Evolutionary conservation across 495 filamentous ascomycete genomes (phyloP), one percentile per base, ranked within the genome.

Genomic region (Penicillium simplicissimum): DNA sequence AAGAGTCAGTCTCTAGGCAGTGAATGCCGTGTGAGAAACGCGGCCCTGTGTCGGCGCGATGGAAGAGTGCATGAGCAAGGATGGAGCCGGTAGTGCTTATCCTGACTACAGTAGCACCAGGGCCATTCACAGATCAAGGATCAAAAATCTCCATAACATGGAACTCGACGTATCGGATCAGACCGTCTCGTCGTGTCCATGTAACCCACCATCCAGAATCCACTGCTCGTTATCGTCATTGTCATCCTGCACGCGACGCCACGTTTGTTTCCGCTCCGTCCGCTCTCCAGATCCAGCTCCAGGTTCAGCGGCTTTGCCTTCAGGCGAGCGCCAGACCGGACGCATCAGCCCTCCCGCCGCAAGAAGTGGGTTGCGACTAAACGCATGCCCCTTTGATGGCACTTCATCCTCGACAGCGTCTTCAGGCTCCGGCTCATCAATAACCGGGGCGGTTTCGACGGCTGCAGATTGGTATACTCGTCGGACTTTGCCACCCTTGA

Each of bases 161-260:
- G 11, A 47, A 15, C 25, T 45, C 28, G 15, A 8, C 45, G 21
- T 11, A 38, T 49, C 19, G 56, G 33, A 25, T 40, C 45, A 61
- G 42, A 35, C 37, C n/a, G 42, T 14, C 17, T 31, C 9, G 10
- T 40, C 33, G 19, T 54, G 69, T 8, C 91, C 90, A 73, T 89
- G 86, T 5, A 85, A 67, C 11, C 94, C 90, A 0, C 94, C 94
- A 74, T 97, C 90, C 6, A 97, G 75, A 62, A 97, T 97, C 76
- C 93, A 88, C n/a, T 83, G 84, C 75, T 97, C 94, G 65, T 97
- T 97, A 71, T 97, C 87, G 53, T 93, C 89, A 40, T 87, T 80
- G 66, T 96, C 91, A 75, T 97, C 92, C 70, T 98, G 96, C 1
- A 97, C 94, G 61, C 92, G 85, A 51, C 93, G 80, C 95, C 94